These are phyloP conservation scores for Aaosphaeria arxii DNA, from an alignment of 2,329 filamentous ascomycete species.

Conservation along the genomic window DNA sequence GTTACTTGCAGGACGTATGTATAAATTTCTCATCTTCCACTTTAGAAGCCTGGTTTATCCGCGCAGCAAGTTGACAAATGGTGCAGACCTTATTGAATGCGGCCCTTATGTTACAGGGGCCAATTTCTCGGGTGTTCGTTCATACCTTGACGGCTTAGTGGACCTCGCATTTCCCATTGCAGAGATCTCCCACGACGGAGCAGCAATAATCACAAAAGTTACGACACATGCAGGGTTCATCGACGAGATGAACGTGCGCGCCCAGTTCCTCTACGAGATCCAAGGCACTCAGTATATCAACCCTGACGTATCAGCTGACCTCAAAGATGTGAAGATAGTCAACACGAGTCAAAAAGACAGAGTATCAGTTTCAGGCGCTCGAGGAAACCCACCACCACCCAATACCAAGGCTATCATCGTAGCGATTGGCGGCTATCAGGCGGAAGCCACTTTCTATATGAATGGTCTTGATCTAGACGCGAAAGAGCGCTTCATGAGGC, in stretches of 20 bases:
- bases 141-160: constrained; percentile 6
- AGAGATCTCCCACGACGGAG: constrained; percentile 9
- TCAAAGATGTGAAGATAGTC: constrained; percentile 5
- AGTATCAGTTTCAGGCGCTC: constrained; percentile 34
- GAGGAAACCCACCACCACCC: constrained; percentile 39
- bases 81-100: constrained; percentile 52
- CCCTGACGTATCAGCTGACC: constrained; percentile 5
- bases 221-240: constrained; percentile 9
- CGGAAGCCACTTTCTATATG: constrained; percentile 37
- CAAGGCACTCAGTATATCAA: constrained; percentile 9
- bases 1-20: constrained; percentile 42
- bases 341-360: constrained; percentile 2
- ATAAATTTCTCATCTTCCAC: no score
- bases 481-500: constrained; percentile 9
- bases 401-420: constrained; percentile 45
- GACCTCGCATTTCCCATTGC: constrained; percentile 12
- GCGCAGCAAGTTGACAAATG: no score
- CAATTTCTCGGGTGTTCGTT: constrained; percentile 47
- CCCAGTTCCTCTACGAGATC: constrained; percentile 14
- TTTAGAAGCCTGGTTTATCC: no score
- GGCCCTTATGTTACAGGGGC: constrained; percentile 50
- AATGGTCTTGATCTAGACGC: constrained; percentile 6
- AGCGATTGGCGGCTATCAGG: constrained; percentile 27
- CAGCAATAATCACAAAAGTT: constrained; percentile 9
- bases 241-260: constrained; percentile 9